A percentile compares a stretch with the other conserved stretches of the same genome.
phyloP scores from a whole-genome alignment of 768 basidiomycete genomes.

The Termitomyces sp. region DNA sequence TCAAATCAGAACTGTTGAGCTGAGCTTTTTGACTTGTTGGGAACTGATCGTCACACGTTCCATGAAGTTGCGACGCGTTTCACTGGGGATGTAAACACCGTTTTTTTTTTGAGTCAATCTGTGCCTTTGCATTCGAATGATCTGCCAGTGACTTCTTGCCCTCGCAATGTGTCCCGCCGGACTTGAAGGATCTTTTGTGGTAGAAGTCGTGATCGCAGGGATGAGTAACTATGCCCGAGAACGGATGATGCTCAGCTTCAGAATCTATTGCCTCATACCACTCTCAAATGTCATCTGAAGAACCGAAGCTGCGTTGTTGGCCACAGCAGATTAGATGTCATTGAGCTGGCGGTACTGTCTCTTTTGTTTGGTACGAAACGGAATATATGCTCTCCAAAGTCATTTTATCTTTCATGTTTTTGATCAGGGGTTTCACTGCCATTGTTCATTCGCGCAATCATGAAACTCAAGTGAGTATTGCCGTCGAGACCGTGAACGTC shows the following conservation, averaged over 20 bases:
- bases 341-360: not conserved
- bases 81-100: too few species aligned
- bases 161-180: not conserved
- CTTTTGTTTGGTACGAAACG: not conserved
- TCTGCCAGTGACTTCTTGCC: not conserved
- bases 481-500: not conserved
- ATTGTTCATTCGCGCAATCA: not conserved
- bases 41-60: too few species aligned
- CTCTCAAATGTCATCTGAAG: not conserved
- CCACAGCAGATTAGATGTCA: too few species aligned
- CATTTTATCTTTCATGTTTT: not conserved
- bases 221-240: too few species aligned
- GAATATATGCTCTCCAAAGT: too few species aligned
- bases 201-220: not conserved
- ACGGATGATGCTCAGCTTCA: not conserved
- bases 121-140: not conserved
- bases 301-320: too few species aligned
- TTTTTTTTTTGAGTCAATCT: too few species aligned
- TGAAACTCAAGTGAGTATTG: not conserved
- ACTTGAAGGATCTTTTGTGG: not conserved
- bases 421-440: not conserved
- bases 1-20: too few species aligned
- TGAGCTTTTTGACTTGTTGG: too few species aligned
- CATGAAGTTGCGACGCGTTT: too few species aligned
- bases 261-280: not conserved